Evolutionary conservation across 208 protist genomes (phyloP), one percentile per base, ranked within the genome.

Genomic region (Herpetomonas samuelpessoai): DNA sequence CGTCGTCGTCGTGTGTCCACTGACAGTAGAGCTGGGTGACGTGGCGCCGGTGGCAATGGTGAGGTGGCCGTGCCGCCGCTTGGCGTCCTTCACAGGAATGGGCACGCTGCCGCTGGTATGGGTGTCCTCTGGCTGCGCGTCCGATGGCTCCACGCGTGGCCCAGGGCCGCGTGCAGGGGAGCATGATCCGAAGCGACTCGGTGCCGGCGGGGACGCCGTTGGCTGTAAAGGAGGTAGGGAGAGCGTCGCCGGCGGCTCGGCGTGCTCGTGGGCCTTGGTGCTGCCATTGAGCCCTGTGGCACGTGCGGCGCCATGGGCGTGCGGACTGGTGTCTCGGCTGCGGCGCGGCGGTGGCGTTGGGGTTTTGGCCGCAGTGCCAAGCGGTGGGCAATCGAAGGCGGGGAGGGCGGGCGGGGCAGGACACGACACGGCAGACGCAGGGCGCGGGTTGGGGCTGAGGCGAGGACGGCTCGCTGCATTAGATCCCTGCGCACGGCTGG

Each of bases 271-370:
- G 45, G 55, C 53, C n/a, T 71, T 47, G 41, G 44, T 50, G 46
- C 46, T 39, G 35, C 45, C 38, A 0, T 39, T 44, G 25, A 65
- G 61, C 1, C 53, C 30, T 12, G 58, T 57, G 31, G 26, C 9
- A 7, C 35, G 65, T 57, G 57, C 1, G 65, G 65, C 1, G 52
- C 60, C 9, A 55, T 56, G 1, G 65, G 52, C 18, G 41, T 56
- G 57, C 7, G 41, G 26, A 38, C 53, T 58, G 26, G 56, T 49
- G 41, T 9, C 46, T 6, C 46, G 35, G 35, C 35, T 41, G 51
- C 44, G 18, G 48, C 56, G 44, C 56, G 56, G 3, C 26, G 41
- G 26, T 39, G 44, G 3, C 41, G 56, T 27, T 39, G 12, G 22
- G 49, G 24, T 30, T 18, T 54, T 14, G 49, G 21, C 18, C 7